phyloP scores from a whole-genome alignment of 148 eudicot species.

The Nyssa sinensis region DNA sequence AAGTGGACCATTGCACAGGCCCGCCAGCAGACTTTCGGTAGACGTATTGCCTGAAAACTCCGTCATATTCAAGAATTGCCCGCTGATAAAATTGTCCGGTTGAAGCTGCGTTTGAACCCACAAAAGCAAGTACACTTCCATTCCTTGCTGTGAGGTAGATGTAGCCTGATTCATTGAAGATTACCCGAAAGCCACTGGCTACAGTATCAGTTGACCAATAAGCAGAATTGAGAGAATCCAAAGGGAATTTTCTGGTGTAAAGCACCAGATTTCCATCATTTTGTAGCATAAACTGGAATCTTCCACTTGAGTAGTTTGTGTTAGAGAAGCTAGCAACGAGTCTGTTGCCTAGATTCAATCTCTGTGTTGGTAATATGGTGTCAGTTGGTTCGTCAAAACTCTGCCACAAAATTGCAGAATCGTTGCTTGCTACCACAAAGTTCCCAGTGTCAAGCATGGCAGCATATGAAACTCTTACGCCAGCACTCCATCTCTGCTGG shows the following conservation, averaged over 20 bases:
- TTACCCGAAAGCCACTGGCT: slow-evolving; percentile 3
- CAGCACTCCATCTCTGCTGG: slow-evolving; percentile 20
- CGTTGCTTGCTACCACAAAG: slow-evolving; percentile 17
- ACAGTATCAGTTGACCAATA: background rate
- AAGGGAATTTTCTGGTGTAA: slow-evolving; percentile 10
- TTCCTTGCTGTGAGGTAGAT: slow-evolving; percentile 1
- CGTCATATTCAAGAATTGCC: slow-evolving; percentile 12
- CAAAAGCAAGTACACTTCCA: background rate
- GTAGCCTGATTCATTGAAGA: slow-evolving; percentile 12
- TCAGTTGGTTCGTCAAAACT: slow-evolving; percentile 15
- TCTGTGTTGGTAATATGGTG: slow-evolving; percentile 24
- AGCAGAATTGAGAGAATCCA: background rate
- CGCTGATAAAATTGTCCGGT: slow-evolving; percentile 2
- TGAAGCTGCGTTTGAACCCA: background rate
- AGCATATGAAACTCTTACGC: slow-evolving; percentile 17
- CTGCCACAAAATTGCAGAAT: slow-evolving; percentile 1
- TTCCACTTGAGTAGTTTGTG: slow-evolving; percentile 19
- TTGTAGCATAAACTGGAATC: slow-evolving; percentile 20
- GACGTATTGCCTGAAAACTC: slow-evolving; percentile 14
- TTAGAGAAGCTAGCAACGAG: slow-evolving; percentile 7
- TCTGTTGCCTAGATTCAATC: background rate
- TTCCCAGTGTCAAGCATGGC: slow-evolving; percentile 35
- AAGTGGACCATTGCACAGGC: slow-evolving; percentile 4
- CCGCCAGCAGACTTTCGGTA: slow-evolving; percentile 11
- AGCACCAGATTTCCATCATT: background rate